Conservation (phyloP, 2,329 filamentous ascomycete species). For the Harringtonia aguacate region DNA sequence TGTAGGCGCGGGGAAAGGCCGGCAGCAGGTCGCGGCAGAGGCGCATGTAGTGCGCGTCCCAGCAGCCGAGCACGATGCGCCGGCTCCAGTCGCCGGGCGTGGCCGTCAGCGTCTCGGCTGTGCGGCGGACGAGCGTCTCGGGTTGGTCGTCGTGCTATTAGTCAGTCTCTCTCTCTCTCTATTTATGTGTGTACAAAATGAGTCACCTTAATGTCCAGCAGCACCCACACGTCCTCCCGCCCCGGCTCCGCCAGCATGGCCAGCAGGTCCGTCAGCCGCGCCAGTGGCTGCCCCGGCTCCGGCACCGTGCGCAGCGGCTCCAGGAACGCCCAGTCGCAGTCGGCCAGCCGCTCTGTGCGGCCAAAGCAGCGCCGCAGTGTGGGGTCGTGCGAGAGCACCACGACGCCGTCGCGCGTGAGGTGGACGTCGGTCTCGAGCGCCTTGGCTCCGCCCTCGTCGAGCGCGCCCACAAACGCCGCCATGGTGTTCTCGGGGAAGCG, state of each 20-base stretch:
- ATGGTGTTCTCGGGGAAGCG: slow-evolving; percentile 79
- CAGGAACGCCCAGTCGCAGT: slow-evolving; percentile 68
- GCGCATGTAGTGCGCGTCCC: slow-evolving; percentile 66
- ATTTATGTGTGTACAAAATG: too few relatives aligned
- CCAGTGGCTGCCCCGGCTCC: slow-evolving; percentile 55
- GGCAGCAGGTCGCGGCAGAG: slow-evolving; percentile 52
- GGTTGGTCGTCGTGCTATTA: slow-evolving; percentile 57
- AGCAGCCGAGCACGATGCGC: slow-evolving; percentile 70
- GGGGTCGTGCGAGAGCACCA: slow-evolving; percentile 77
- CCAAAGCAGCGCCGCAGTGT: slow-evolving; percentile 76
- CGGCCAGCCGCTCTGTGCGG: slow-evolving; percentile 56
- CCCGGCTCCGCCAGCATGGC: slow-evolving; percentile 57
- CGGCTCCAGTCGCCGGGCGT: slow-evolving; percentile 54
- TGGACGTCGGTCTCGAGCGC: slow-evolving; percentile 86
- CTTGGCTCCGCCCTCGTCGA: slow-evolving; percentile 33
- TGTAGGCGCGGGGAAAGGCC: slow-evolving; percentile 53
- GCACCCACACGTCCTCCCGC: slow-evolving; percentile 60
- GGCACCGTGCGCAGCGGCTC: slow-evolving; percentile 55
- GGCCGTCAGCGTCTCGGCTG: slow-evolving; percentile 51
- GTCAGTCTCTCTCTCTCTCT: too few relatives aligned
- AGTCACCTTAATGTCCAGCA: slow-evolving; percentile 88
- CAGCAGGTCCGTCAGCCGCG: slow-evolving; percentile 63
- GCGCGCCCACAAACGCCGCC: slow-evolving; percentile 31
- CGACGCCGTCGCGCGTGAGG: slow-evolving; percentile 68
- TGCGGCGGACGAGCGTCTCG: slow-evolving; percentile 57